Evolutionary conservation across 2,329 filamentous ascomycete species (phyloP).

Genomic region (Colletotrichum sp.): DNA sequence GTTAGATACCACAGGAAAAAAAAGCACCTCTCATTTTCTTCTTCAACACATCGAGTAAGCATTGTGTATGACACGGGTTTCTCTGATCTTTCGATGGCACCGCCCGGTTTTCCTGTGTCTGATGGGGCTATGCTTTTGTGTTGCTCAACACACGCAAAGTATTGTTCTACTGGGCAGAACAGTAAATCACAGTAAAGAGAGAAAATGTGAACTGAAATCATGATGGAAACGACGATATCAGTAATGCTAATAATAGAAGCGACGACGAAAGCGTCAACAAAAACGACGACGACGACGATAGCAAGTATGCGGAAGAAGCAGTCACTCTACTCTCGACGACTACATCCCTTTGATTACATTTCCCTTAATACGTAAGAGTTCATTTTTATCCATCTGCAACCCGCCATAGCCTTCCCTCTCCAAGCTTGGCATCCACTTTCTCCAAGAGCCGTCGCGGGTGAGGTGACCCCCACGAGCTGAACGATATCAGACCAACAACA

Average conservation of each 20-base stretch:
- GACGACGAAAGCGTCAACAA: too few relatives aligned
- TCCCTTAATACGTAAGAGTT: background rate
- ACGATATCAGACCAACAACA: background rate
- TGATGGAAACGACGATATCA: too few relatives aligned
- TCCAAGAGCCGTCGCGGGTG: background rate
- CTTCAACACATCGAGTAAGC: accelerated
- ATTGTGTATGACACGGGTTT: accelerated
- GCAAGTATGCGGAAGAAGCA: too few relatives aligned
- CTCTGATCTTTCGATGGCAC: too few relatives aligned
- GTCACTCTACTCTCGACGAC: background rate
- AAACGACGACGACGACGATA: too few relatives aligned
- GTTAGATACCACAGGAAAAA: background rate
- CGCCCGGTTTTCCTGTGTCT: too few relatives aligned
- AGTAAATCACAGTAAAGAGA: too few relatives aligned
- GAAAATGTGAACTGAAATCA: too few relatives aligned
- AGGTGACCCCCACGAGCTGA: background rate
- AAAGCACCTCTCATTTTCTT: background rate
- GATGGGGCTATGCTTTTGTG: too few relatives aligned
- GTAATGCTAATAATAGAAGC: too few relatives aligned
- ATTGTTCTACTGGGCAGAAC: too few relatives aligned
- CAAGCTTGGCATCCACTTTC: background rate
- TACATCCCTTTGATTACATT: background rate
- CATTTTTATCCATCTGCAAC: background rate
- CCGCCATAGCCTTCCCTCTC: background rate
- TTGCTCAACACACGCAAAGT: too few relatives aligned